Evolutionary conservation across 2,329 filamentous ascomycete species (phyloP).

Genomic region (Alternaria panax): DNA sequence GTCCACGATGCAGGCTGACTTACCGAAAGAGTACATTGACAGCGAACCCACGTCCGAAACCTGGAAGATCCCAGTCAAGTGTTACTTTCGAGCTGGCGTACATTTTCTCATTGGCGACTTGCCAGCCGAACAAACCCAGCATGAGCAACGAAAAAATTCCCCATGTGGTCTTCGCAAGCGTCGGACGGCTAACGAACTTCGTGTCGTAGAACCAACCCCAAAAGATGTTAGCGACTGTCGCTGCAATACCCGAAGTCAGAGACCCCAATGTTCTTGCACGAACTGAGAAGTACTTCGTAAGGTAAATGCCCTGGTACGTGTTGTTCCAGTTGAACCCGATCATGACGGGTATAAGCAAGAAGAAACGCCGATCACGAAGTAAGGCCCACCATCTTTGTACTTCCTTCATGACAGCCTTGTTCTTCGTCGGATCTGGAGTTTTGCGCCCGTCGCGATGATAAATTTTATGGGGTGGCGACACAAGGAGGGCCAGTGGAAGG

Average conservation of each 20-base stretch:
- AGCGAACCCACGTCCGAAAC: slow-evolving; percentile 58
- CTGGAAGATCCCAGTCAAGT: slow-evolving; percentile 56
- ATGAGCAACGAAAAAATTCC: slow-evolving; percentile 52
- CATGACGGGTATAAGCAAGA: slow-evolving; percentile 59
- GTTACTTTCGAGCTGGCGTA: slow-evolving; percentile 53
- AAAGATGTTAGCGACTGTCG: slow-evolving; percentile 56
- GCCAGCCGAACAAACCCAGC: slow-evolving; percentile 57
- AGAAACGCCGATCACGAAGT: slow-evolving; percentile 56
- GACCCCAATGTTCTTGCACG: slow-evolving; percentile 57
- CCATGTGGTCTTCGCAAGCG: slow-evolving; percentile 55
- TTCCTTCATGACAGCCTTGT: slow-evolving; percentile 51
- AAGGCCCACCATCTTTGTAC: slow-evolving; percentile 50
- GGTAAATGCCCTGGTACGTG: slow-evolving; percentile 61
- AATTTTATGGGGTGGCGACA: slow-evolving; percentile 58
- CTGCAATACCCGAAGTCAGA: slow-evolving; percentile 56
- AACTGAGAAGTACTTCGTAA: slow-evolving; percentile 62
- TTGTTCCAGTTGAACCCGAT: slow-evolving; percentile 61
- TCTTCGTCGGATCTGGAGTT: slow-evolving; percentile 43
- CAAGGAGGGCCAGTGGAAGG: slow-evolving; percentile 54
- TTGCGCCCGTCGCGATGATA: slow-evolving; percentile 52
- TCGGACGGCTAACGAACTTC: slow-evolving; percentile 51
- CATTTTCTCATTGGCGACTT: slow-evolving; percentile 57
- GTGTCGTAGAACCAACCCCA: slow-evolving; percentile 61
- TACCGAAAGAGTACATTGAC: slow-evolving; percentile 59
- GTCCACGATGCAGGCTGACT: not conserved